Evolutionary conservation across 306 rosid species (phyloP).

Genomic region (Albizia julibrissin): DNA sequence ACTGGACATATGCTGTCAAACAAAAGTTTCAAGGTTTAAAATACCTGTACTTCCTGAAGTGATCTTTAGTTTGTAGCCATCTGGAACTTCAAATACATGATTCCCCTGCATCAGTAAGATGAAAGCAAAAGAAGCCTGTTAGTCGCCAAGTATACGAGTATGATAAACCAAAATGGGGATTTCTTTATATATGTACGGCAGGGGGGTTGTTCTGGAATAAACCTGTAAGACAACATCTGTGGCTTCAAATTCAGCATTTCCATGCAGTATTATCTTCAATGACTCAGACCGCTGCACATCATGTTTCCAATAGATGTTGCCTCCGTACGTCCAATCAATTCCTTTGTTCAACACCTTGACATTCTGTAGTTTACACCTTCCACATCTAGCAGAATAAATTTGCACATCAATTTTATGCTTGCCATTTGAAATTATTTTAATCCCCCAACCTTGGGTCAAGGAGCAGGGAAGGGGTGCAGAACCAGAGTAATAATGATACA

Average conservation of each 20-base stretch:
- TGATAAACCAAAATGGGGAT: background rate
- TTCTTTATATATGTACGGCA: background rate
- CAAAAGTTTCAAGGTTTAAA: slow-evolving; percentile 26
- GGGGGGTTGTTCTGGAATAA: background rate
- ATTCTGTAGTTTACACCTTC: slow-evolving; percentile 88
- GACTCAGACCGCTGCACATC: slow-evolving; percentile 68
- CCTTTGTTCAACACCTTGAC: slow-evolving; percentile 81
- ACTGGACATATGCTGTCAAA: background rate
- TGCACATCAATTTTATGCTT: slow-evolving; percentile 12
- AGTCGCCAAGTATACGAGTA: slow-evolving; percentile 16
- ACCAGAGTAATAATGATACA: slow-evolving; percentile 8
- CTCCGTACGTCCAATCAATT: slow-evolving; percentile 70
- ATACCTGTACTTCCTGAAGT: slow-evolving; percentile 65
- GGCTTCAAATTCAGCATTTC: slow-evolving; percentile 97
- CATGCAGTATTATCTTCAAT: slow-evolving; percentile 72
- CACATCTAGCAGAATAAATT: slow-evolving; percentile 65
- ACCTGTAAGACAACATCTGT: slow-evolving; percentile 79
- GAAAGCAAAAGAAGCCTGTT: slow-evolving; percentile 33
- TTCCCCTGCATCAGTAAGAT: slow-evolving; percentile 63
- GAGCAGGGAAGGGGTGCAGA: background rate
- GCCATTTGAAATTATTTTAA: slow-evolving; percentile 25
- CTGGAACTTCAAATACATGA: slow-evolving; percentile 86
- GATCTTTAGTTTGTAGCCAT: slow-evolving; percentile 76
- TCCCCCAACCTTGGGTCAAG: background rate
- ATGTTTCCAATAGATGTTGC: slow-evolving; percentile 83